Base-by-base conservation (phyloP, 2,329 filamentous ascomycete genomes). In the Neonectria ditissima region DNA sequence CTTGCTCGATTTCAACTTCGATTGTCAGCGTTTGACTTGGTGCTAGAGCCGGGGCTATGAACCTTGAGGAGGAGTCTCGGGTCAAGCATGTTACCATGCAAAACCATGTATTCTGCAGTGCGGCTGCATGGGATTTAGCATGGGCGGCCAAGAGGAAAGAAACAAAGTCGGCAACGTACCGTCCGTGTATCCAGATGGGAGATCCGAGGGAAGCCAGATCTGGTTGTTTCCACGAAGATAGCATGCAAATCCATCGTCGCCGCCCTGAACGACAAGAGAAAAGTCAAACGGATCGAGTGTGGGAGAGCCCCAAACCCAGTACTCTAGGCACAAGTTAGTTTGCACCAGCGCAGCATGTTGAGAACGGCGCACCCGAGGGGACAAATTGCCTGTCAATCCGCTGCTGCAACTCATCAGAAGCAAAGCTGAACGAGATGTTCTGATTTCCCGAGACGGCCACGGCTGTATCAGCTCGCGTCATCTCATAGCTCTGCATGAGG, bases 401-500 rank as follows among this genome's bases (percentile, higher is more conserved):
- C 18, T 65, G 66, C 0, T 47, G 8, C 14, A 55, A 26, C 8
- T 51, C 10, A 9, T 45, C 47, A 16, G 51, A 63, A 4, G 28
- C 34, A 9, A 59, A 43, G 8, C 48, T 59, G n/a, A 61, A 69
- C 1, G 65, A 69, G 0, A 69, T 10, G 3, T 61, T 69, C 24
- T 69, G 58, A 1, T 55, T 45, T 2, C 67, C 67, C 2, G 64
- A 65, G 8, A 55, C 51, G 4, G 67, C 53, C 2, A 65, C 48
- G 1, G 43, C 24, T 0, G 53, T 69, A 16, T 69, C 67, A 1
- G 67, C 61, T 0, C 41, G 43, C 2, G 43, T 43, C 14, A 65
- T 43, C 4, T 58, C 60, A 0, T 69, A 69, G 16, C 67, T 65
- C 39, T 69, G 67, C 62, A 69, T 69, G 1, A 65, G 62, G 4